A percentile compares a stretch with the other conserved stretches of the same genome.
Evolutionary conservation across 192 early-diverging fungal species (phyloP).

Genomic region (Backusella morwellensis): DNA sequence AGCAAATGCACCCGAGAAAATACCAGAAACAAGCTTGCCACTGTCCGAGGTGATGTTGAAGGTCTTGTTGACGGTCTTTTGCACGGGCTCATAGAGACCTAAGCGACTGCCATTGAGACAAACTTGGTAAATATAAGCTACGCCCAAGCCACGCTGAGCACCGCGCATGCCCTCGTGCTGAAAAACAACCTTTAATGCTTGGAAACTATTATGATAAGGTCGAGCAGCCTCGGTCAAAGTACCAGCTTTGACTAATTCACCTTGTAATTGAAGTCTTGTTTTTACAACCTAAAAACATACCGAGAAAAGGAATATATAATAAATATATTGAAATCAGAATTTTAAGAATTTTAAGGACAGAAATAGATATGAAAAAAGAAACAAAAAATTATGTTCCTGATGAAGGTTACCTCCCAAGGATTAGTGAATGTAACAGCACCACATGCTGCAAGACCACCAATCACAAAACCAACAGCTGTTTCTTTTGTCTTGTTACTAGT

Average conservation of each 20-base stretch:
- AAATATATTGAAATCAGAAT: not conserved
- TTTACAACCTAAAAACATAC: conserved; percentile 74
- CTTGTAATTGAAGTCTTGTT: conserved; percentile 92
- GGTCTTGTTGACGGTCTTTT: conserved; percentile 48
- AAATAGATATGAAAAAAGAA: not conserved
- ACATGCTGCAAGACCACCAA: conserved; percentile 85
- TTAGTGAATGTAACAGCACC: conserved; percentile 96
- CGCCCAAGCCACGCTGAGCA: conserved; percentile 82
- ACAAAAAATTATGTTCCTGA: not conserved
- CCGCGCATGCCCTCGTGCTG: conserved; percentile 83
- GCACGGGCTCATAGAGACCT: conserved; percentile 88
- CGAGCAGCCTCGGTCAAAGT: conserved; percentile 34
- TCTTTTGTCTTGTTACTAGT: conserved; percentile 12
- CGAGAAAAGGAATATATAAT: not conserved
- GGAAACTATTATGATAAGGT: conserved; percentile 76
- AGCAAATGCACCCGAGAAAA: conserved; percentile 38
- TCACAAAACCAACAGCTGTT: conserved; percentile 59
- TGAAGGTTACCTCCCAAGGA: conserved; percentile 75
- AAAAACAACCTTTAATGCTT: conserved; percentile 74
- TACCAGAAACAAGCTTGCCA: conserved; percentile 52
- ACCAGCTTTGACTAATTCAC: conserved; percentile 66
- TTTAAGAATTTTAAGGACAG: conserved; percentile 5
- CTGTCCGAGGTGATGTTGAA: conserved; percentile 59
- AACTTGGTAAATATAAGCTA: conserved; percentile 91
- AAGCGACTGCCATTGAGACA: conserved; percentile 92